Base-by-base conservation (phyloP, 805 yeast species). In the Wickerhamomyces bovis region DNA sequence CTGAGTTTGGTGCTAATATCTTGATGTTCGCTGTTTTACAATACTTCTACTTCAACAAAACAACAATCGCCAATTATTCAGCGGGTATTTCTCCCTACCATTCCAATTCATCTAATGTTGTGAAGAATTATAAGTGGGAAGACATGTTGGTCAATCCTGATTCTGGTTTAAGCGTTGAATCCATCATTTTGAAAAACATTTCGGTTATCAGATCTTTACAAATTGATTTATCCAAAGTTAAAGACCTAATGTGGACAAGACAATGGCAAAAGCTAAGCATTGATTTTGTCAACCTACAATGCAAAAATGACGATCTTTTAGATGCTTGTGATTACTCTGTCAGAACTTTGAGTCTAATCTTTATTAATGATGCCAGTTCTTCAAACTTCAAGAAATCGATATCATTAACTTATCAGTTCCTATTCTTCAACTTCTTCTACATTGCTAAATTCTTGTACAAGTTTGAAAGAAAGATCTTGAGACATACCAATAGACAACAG, bases 21-120 rank as follows among this genome's bases (percentile, higher is more conserved):
- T 52, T 72, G 18, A 73, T 70, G 54, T 68, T 67, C 51, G 72
- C 72, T 0, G 55, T 72, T 11, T 67, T 70, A 43, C 77, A 72
- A 47, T 64, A 60, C 39, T 59, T 62, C 38, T 60, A 53, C 38
- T 53, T 51, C 28, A 53, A 56, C 44, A 54, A 56, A 39, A 53
- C 49, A 20, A 50, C 55, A 33, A 11, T 71, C 65, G 66, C 72
- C 53, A 56, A 63, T 63, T 38, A 57, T 64, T 38, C 56, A n/a
- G 47, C 44, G 26, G 63, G 62, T 9, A 69, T 73, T 64, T 64
- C 73, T 12, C 61, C 68, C 30, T 65, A 63, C 6, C 74, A 71
- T 16, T 52, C 63, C 44, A 72, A 75, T 11, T 62, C 76, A 3
- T 59, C 73, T 33, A 65, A 64, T 39, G 63, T 72, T 22, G 62